Conservation (phyloP, 169 alveolate genomes). For the Plasmodium cynomolgi region DNA sequence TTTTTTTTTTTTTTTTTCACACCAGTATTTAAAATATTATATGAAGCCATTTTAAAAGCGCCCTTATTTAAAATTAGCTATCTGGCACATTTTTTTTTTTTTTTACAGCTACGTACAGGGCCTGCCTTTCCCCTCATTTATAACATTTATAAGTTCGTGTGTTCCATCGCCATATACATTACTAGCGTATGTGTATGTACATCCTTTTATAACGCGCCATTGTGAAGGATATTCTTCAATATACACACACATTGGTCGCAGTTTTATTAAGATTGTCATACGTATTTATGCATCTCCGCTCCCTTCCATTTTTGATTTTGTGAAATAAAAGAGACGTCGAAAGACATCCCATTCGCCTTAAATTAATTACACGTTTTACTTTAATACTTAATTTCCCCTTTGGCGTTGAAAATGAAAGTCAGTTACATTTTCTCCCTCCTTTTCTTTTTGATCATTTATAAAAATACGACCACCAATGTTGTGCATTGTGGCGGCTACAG, state of each 20-base stretch:
- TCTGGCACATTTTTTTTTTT: neutral
- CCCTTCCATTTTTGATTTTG: neutral
- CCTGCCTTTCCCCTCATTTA: neutral
- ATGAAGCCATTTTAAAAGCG: neutral
- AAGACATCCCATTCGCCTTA: neutral
- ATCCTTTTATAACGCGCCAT: neutral
- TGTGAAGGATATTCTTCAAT: neutral
- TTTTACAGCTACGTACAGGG: neutral
- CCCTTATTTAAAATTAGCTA: neutral
- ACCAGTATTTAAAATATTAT: neutral
- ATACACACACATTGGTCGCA: neutral
- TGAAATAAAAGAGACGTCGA: neutral
- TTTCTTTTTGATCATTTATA: slow-evolving; percentile 17
- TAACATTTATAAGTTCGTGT: neutral
- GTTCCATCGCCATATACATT: neutral
- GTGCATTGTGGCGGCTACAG: slow-evolving; percentile 44
- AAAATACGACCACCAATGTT: slow-evolving; percentile 17
- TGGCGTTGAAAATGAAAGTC: slow-evolving; percentile 29
- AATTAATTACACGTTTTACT: neutral
- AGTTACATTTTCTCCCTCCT: slow-evolving; percentile 14
- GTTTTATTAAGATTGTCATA: neutral
- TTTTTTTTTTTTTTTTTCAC: neutral
- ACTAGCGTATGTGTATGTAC: neutral
- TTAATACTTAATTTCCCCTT: neutral
- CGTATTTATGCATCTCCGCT: neutral